phyloP scores from a whole-genome alignment of 2,329 filamentous ascomycete genomes.

The Diaporthe ilicicola region DNA sequence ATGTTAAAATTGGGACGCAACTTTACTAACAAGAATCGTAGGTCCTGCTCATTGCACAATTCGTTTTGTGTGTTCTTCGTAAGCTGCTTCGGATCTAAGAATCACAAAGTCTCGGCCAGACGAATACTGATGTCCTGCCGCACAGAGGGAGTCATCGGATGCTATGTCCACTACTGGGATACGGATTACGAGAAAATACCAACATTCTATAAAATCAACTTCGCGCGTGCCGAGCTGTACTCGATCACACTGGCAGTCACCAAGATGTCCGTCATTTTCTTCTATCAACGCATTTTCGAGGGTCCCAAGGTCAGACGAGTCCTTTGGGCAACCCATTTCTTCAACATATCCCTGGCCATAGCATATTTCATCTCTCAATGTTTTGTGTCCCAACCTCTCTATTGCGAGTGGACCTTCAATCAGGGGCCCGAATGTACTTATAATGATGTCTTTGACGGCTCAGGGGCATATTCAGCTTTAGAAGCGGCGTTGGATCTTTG shows the following conservation, averaged over 20 bases:
- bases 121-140: not conserved
- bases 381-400: conserved; percentile 16
- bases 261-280: conserved; percentile 27
- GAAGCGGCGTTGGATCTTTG: conserved; percentile 26
- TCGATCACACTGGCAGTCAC: conserved; percentile 15
- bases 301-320: conserved; percentile 4
- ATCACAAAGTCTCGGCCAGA: no score
- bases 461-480: conserved; percentile 24
- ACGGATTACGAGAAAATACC: conserved; percentile 20
- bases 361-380: conserved; percentile 20
- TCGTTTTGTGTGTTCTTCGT: conserved; percentile 25
- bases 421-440: conserved; percentile 16
- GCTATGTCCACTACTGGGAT: conserved; percentile 27
- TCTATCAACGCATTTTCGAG: conserved; percentile 30
- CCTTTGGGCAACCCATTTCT: conserved; percentile 18
- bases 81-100: not conserved
- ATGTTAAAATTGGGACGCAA: no score
- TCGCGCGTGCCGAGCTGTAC: conserved; percentile 21
- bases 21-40: not conserved
- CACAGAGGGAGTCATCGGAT: conserved; percentile 15
- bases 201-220: conserved; percentile 20
- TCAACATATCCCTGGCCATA: conserved; percentile 2
- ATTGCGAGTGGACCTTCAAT: conserved; percentile 27
- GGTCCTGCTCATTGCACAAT: conserved; percentile 8
- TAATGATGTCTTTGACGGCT: conserved; percentile 23